Conservation (phyloP, 768 basidiomycete species). For the Rhodotorula sphaerocarpa region DNA sequence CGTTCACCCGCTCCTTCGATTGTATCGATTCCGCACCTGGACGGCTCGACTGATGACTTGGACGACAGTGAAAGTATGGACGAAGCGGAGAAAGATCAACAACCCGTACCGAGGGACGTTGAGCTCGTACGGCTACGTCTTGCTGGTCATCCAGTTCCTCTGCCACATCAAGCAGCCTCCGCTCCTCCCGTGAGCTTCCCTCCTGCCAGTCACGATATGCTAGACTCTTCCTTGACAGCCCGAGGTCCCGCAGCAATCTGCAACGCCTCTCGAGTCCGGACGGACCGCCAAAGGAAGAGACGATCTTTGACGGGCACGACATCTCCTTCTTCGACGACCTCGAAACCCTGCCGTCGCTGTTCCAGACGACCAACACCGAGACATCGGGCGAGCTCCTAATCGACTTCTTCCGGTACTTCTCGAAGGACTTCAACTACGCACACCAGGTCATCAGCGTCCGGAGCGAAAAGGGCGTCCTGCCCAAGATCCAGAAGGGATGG, state of each 20-base stretch:
- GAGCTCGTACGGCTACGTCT: constrained; percentile 92
- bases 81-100: constrained; percentile 96
- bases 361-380: constrained; percentile 89
- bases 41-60: background rate
- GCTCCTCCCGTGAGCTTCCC: constrained; percentile 57
- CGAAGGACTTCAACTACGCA: constrained; percentile 85
- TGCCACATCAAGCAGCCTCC: constrained; percentile 96
- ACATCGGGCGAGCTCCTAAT: constrained; percentile 91
- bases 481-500: constrained; percentile 92
- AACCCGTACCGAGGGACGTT: constrained; percentile 95
- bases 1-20: constrained; percentile 46
- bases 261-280: constrained; percentile 36
- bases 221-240: too few relatives aligned
- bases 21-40: background rate
- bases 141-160: constrained; percentile 95
- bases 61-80: constrained; percentile 88
- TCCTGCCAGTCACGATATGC: background rate
- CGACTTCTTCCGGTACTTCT: constrained; percentile 95
- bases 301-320: constrained; percentile 55
- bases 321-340: constrained; percentile 94
- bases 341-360: constrained; percentile 78
- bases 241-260: constrained; percentile 28
- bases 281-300: constrained; percentile 57
- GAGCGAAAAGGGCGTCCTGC: constrained; percentile 60
- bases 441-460: constrained; percentile 85